These are phyloP conservation scores for Polyporus arcularius DNA, from an alignment of 768 basidiomycete species.

Conservation along the genomic window DNA sequence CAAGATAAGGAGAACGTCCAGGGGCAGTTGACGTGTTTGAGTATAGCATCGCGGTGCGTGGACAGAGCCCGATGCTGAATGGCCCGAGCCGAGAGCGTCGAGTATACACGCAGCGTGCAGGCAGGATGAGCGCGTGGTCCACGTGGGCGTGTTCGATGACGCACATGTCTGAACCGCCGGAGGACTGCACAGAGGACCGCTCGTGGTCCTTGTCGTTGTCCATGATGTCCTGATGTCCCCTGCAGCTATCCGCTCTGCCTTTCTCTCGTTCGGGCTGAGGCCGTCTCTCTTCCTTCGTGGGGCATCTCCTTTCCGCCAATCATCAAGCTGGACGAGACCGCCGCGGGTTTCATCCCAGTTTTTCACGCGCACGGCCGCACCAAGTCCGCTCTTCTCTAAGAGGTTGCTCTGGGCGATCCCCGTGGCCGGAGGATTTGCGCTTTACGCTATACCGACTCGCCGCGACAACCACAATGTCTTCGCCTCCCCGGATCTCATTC, in stretches of 20 bases:
- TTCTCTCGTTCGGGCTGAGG: constrained; percentile 30
- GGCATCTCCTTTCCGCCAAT: constrained; percentile 24
- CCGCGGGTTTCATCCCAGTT: constrained; percentile 29
- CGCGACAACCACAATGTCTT: constrained; percentile 44
- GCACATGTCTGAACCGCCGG: too few relatives aligned
- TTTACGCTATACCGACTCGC: constrained; percentile 50
- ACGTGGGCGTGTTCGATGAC: too few relatives aligned
- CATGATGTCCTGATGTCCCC: constrained; percentile 19
- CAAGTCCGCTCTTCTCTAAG: constrained; percentile 31
- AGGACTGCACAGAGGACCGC: too few relatives aligned
- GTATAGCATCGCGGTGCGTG: too few relatives aligned
- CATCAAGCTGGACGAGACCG: constrained; percentile 24
- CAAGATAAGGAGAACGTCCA: too few relatives aligned
- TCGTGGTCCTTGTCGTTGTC: constrained; percentile 1
- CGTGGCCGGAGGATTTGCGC: constrained; percentile 51
- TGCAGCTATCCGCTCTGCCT: constrained; percentile 30
- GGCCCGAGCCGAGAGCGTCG: too few relatives aligned
- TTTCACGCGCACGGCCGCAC: constrained; percentile 36
- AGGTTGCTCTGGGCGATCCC: constrained; percentile 56
- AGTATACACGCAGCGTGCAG: too few relatives aligned
- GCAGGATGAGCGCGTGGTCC: too few relatives aligned
- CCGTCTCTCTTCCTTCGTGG: constrained; percentile 23
- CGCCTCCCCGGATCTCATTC: constrained; percentile 50
- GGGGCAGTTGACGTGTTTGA: too few relatives aligned
- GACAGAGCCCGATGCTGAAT: too few relatives aligned